Conservation (phyloP, 257 asterid species). For the Solanum chiquidenum region DNA sequence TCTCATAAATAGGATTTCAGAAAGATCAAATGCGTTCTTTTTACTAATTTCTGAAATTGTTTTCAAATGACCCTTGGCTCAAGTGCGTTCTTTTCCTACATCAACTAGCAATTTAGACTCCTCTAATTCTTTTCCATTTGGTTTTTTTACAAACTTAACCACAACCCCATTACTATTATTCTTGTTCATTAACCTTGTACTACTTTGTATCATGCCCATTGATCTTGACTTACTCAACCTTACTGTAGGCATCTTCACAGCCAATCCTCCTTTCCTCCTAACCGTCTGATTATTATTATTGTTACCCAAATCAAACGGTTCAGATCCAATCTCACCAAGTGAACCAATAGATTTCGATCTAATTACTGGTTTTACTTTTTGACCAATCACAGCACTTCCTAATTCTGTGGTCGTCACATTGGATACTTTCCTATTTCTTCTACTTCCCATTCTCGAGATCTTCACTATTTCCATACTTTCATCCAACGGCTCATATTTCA, state of each 20-base stretch:
- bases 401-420: slow-evolving; percentile 18
- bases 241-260: slow-evolving; percentile 36
- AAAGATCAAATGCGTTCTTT: no score
- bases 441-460: slow-evolving; percentile 19
- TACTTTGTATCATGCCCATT: slow-evolving; percentile 43
- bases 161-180: not conserved
- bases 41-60: no score
- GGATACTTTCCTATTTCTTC: slow-evolving; percentile 55
- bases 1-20: not conserved
- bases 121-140: slow-evolving; percentile 26
- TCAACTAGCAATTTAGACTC: slow-evolving; percentile 37
- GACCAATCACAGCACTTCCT: slow-evolving; percentile 12
- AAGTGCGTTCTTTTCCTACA: not conserved
- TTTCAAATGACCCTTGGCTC: not conserved
- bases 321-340: slow-evolving; percentile 32
- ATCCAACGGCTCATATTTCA: slow-evolving; percentile 45
- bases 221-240: slow-evolving; percentile 63
- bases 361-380: slow-evolving; percentile 1
- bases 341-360: slow-evolving; percentile 64
- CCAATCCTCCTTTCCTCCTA: slow-evolving; percentile 35
- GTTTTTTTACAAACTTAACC: slow-evolving; percentile 5
- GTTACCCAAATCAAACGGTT: slow-evolving; percentile 19
- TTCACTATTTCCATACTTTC: slow-evolving; percentile 36
- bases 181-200: slow-evolving; percentile 19
- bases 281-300: not conserved